These are phyloP conservation scores for Senna tora DNA, from an alignment of 306 rosid species.

Conservation along the genomic window DNA sequence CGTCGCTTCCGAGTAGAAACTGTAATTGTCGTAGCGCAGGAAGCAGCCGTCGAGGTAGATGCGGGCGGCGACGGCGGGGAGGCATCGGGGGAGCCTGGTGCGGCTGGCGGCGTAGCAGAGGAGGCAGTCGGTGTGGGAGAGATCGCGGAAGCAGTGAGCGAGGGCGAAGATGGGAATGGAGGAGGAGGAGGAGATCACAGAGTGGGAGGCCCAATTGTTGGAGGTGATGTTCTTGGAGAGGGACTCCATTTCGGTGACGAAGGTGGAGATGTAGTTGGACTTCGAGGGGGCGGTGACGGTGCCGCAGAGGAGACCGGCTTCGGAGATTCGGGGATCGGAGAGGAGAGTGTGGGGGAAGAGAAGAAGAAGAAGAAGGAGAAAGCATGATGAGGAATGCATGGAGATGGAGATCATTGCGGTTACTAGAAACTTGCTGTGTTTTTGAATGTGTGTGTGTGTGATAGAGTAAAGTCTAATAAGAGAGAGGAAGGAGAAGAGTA, in stretches of 20 bases:
- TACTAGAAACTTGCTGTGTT: neutral
- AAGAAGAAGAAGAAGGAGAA: slow-evolving; percentile 35
- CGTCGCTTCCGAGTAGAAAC: slow-evolving; percentile 52
- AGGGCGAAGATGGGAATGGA: slow-evolving; percentile 60
- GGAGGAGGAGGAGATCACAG: slow-evolving; percentile 45
- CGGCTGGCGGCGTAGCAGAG: slow-evolving; percentile 82
- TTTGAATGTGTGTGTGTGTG: neutral
- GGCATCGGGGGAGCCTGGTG: slow-evolving; percentile 77
- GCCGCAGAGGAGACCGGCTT: slow-evolving; percentile 60
- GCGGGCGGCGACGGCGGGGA: slow-evolving; percentile 67
- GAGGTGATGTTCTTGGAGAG: slow-evolving; percentile 49
- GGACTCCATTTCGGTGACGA: slow-evolving; percentile 67
- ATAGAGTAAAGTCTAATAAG: too few relatives aligned
- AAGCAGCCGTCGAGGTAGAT: slow-evolving; percentile 90
- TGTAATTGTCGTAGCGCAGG: slow-evolving; percentile 77
- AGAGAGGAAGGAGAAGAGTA: too few relatives aligned
- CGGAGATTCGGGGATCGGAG: slow-evolving; percentile 66
- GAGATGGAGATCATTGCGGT: slow-evolving; percentile 13
- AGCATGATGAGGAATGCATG: slow-evolving; percentile 15
- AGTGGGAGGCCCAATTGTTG: slow-evolving; percentile 51
- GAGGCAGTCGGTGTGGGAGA: slow-evolving; percentile 77
- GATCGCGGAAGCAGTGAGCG: slow-evolving; percentile 74
- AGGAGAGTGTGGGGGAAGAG: slow-evolving; percentile 28
- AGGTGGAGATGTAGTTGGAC: slow-evolving; percentile 57
- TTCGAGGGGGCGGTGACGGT: slow-evolving; percentile 25